A percentile compares a stretch with the other conserved stretches of the same genome.
These are phyloP conservation scores for Barnettozyma wickerhamii DNA, from an alignment of 805 yeast genomes.

Conservation along the genomic window DNA sequence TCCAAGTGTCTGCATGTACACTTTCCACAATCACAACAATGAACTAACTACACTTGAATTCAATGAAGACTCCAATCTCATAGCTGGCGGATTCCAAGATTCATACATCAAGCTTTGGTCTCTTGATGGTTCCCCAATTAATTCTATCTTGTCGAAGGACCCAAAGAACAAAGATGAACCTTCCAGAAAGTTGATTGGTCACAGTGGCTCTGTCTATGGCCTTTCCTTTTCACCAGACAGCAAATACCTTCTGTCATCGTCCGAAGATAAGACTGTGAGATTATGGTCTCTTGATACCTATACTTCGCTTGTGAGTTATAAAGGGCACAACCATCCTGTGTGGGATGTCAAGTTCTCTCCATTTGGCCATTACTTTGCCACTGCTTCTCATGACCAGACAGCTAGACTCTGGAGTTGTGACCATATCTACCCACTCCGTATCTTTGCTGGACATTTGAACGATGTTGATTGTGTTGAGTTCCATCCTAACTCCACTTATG, in stretches of 20 bases:
- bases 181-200: slow-evolving; percentile 67
- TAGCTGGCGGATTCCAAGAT: slow-evolving; percentile 95
- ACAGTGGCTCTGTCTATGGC: slow-evolving; percentile 92
- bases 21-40: slow-evolving; percentile 91
- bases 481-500: slow-evolving; percentile 94
- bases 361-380: slow-evolving; percentile 95
- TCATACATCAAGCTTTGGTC: slow-evolving; percentile 90
- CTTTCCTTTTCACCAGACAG: slow-evolving; percentile 88
- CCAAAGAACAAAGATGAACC: slow-evolving; percentile 38
- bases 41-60: slow-evolving; percentile 84
- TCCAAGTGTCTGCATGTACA: slow-evolving; percentile 97
- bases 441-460: slow-evolving; percentile 95
- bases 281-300: slow-evolving; percentile 93
- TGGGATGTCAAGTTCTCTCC: slow-evolving; percentile 98
- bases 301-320: slow-evolving; percentile 86
- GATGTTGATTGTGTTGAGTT: slow-evolving; percentile 94
- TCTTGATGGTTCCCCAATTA: slow-evolving; percentile 82
- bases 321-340: slow-evolving; percentile 93
- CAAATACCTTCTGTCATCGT: slow-evolving; percentile 69
- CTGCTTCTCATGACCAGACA: slow-evolving; percentile 96
- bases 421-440: slow-evolving; percentile 91
- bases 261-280: slow-evolving; percentile 90
- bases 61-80: slow-evolving; percentile 79
- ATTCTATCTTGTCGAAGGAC: slow-evolving; percentile 55
- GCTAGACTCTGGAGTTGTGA: slow-evolving; percentile 98